Conservation (phyloP, 441 rosid genomes). For the Kokia cookei region DNA sequence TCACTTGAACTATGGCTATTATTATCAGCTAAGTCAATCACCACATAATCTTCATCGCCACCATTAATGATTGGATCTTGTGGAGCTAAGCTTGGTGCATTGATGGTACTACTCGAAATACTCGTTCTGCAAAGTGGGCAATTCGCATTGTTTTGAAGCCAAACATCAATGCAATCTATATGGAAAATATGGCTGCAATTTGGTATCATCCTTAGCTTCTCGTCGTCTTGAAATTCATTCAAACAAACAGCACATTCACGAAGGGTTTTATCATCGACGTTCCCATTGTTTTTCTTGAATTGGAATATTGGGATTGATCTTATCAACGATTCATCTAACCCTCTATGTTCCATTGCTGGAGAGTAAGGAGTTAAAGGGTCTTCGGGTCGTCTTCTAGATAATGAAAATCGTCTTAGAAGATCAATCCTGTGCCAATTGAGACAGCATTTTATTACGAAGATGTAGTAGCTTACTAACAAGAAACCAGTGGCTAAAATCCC, state of each 20-base stretch:
- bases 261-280: slow-evolving; percentile 16
- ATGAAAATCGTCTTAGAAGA: slow-evolving; percentile 45
- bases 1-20: slow-evolving; percentile 3
- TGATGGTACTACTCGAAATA: slow-evolving; percentile 40
- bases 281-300: slow-evolving; percentile 41
- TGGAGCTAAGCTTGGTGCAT: slow-evolving; percentile 39
- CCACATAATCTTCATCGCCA: slow-evolving; percentile 61
- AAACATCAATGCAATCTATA: slow-evolving; percentile 84
- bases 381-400: slow-evolving; percentile 41
- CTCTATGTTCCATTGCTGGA: slow-evolving; percentile 43
- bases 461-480: slow-evolving; percentile 73
- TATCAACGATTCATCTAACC: slow-evolving; percentile 72
- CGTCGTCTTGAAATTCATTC: slow-evolving; percentile 78
- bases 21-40: slow-evolving; percentile 53
- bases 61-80: slow-evolving; percentile 30
- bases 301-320: slow-evolving; percentile 72
- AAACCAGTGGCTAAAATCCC: slow-evolving; percentile 82
- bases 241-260: slow-evolving; percentile 82
- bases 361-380: slow-evolving; percentile 44
- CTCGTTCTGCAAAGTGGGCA: slow-evolving; percentile 89
- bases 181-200: slow-evolving; percentile 78
- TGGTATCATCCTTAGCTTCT: slow-evolving; percentile 69
- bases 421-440: slow-evolving; percentile 75
- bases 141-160: slow-evolving; percentile 88
- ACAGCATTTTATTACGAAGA: slow-evolving; percentile 83